Evolutionary conservation across 768 basidiomycete species (phyloP).

Genomic region (Lactifluus volemus): DNA sequence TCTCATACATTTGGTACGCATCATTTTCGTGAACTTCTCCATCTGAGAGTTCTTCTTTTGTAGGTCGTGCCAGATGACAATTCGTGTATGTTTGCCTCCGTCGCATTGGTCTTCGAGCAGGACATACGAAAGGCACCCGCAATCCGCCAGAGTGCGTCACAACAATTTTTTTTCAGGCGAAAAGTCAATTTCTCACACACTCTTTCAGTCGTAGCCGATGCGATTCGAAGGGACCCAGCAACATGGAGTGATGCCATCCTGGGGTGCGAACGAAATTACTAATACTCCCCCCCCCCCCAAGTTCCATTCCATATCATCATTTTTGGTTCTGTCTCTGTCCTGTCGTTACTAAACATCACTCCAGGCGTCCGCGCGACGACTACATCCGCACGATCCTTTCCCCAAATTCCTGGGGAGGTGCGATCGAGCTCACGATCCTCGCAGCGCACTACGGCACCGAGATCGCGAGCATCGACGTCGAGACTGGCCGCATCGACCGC

Average conservation of each 20-base stretch:
- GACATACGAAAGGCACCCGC: slow-evolving; percentile 58
- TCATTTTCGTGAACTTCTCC: slow-evolving; percentile 1
- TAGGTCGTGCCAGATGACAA: slow-evolving; percentile 96
- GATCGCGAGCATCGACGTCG: slow-evolving; percentile 86
- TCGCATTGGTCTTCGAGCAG: slow-evolving; percentile 81
- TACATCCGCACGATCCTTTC: slow-evolving; percentile 80
- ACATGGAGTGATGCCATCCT: slow-evolving; percentile 82
- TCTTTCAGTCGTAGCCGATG: slow-evolving; percentile 67
- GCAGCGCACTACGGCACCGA: slow-evolving; percentile 76
- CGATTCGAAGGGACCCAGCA: slow-evolving; percentile 60
- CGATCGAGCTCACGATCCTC: slow-evolving; percentile 86
- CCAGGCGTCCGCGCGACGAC: slow-evolving; percentile 47
- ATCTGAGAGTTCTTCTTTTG: slow-evolving; percentile 3
- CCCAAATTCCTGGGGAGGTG: slow-evolving; percentile 86
- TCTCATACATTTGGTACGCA: slow-evolving; percentile 61
- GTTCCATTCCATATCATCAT: background rate
- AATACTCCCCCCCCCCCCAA: background rate
- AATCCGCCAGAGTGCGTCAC: slow-evolving; percentile 61
- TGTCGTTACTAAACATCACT: background rate
- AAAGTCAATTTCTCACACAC: background rate
- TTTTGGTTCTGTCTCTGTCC: background rate
- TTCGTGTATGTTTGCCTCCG: slow-evolving; percentile 85
- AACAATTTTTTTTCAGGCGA: background rate
- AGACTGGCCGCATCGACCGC: slow-evolving; percentile 81
- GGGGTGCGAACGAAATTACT: slow-evolving; percentile 44